These are phyloP conservation scores for Amanita brunnescens DNA, from an alignment of 768 basidiomycete species.

Conservation along the genomic window DNA sequence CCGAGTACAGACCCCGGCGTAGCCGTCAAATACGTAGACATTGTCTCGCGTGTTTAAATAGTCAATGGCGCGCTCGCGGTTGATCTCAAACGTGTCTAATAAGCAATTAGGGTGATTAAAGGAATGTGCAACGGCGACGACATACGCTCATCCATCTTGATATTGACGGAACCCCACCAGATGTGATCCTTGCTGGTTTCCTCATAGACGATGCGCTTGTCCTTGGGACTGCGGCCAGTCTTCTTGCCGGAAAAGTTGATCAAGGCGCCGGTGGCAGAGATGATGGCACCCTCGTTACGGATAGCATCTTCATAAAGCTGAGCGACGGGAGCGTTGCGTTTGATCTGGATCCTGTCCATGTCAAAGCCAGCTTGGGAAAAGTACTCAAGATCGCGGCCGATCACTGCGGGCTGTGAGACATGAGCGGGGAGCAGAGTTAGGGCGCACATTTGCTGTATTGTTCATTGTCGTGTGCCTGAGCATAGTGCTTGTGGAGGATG, in stretches of 20 bases:
- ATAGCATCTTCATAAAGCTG: slow-evolving; percentile 96
- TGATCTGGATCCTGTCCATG: slow-evolving; percentile 94
- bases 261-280: slow-evolving; percentile 90
- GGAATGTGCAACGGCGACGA: slow-evolving; percentile 9
- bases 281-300: slow-evolving; percentile 96
- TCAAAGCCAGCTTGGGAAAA: slow-evolving; percentile 99
- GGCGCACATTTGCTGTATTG: slow-evolving; percentile 47
- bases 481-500: slow-evolving; percentile 83
- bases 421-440: slow-evolving; percentile 5
- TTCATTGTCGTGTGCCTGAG: slow-evolving; percentile 64
- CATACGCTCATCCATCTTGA: slow-evolving; percentile 95
- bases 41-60: slow-evolving; percentile 98
- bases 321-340: slow-evolving; percentile 86
- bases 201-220: slow-evolving; percentile 99
- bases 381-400: slow-evolving; percentile 89
- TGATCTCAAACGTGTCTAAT: slow-evolving; percentile 97
- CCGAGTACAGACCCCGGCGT: slow-evolving; percentile 65
- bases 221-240: slow-evolving; percentile 95
- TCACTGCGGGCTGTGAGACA: slow-evolving; percentile 41
- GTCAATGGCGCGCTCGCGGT: slow-evolving; percentile 97
- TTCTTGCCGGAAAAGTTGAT: slow-evolving; percentile 99
- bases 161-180: slow-evolving; percentile 99
- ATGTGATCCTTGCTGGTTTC: slow-evolving; percentile 94
- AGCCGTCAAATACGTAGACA: slow-evolving; percentile 97
- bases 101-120: background rate